These are phyloP conservation scores for Candida cerambycidarum DNA, from an alignment of 805 yeast genomes.

Conservation along the genomic window DNA sequence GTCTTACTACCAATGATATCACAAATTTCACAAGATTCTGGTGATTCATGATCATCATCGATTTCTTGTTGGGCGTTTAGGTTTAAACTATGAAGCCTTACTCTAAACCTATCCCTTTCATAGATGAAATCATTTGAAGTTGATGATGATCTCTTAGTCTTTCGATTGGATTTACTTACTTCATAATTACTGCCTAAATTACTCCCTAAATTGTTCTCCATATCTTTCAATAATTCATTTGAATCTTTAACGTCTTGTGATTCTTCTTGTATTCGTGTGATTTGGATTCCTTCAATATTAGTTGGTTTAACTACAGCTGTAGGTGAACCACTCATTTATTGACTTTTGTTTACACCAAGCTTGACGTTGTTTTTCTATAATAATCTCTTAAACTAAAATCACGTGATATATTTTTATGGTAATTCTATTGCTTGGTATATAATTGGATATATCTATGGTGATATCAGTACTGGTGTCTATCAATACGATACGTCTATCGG, in stretches of 20 bases:
- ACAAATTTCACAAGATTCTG: constrained; percentile 31
- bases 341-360: too few species aligned
- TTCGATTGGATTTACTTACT: background rate
- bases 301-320: constrained; percentile 1
- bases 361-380: too few species aligned
- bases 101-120: constrained; percentile 43
- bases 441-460: too few species aligned
- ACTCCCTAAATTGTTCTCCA: background rate
- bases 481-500: too few species aligned
- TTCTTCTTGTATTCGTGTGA: background rate
- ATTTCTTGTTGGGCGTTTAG: constrained; percentile 10
- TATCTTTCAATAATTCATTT: background rate
- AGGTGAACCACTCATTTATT: constrained; percentile 5
- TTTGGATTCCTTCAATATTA: background rate
- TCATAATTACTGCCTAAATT: background rate
- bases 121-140: constrained; percentile 38
- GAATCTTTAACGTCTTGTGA: background rate
- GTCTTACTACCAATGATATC: constrained; percentile 38
- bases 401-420: too few species aligned
- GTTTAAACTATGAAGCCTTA: constrained; percentile 36
- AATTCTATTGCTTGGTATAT: too few species aligned
- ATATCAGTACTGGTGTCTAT: too few species aligned
- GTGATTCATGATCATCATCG: too few species aligned
- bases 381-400: too few species aligned
- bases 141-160: constrained; percentile 36